A percentile compares a stretch with the other conserved stretches of the same genome.
These are phyloP conservation scores for Phytophthora crassamura DNA, from an alignment of 352 stramenopile species.

Conservation along the genomic window DNA sequence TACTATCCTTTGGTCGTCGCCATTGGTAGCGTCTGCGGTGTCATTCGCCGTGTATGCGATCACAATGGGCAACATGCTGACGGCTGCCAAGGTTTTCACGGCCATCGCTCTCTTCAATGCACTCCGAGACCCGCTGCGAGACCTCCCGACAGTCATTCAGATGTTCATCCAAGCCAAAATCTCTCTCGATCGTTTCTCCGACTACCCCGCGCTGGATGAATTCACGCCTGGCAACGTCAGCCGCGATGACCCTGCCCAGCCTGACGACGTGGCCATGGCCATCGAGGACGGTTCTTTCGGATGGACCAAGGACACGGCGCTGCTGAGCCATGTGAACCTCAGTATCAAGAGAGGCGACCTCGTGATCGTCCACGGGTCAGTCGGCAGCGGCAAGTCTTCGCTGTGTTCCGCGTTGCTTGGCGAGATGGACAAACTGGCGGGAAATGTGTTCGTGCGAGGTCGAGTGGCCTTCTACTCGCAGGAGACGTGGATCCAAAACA, in stretches of 20 bases:
- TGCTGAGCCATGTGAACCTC: constrained; percentile 51
- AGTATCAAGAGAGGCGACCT: constrained; percentile 53
- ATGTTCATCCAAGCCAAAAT: constrained; percentile 51
- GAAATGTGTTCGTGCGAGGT: constrained; percentile 50
- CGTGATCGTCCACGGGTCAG: constrained; percentile 53
- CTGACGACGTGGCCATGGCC: constrained; percentile 22
- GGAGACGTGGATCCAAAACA: constrained; percentile 95
- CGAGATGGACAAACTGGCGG: constrained; percentile 83
- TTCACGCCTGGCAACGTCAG: constrained; percentile 25
- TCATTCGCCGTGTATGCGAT: constrained; percentile 61
- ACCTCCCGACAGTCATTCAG: constrained; percentile 45
- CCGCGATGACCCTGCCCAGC: constrained; percentile 8
- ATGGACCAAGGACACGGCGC: constrained; percentile 32
- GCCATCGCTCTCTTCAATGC: constrained; percentile 59
- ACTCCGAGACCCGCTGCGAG: constrained; percentile 46
- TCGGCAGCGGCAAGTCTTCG: constrained; percentile 67
- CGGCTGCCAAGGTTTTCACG: constrained; percentile 61
- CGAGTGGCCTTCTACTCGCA: constrained; percentile 79
- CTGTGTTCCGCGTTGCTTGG: constrained; percentile 59
- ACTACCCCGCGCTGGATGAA: constrained; percentile 43
- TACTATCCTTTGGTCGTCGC: constrained; percentile 58
- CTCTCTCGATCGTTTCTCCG: constrained; percentile 40
- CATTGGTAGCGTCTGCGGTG: constrained; percentile 48
- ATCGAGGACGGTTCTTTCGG: constrained; percentile 45
- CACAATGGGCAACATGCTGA: constrained; percentile 45